Percentiles rank a stretch among this genome's conserved stretches.
Conservation (phyloP, 129 eudicot genomes). For the Tagetes patula region DNA sequence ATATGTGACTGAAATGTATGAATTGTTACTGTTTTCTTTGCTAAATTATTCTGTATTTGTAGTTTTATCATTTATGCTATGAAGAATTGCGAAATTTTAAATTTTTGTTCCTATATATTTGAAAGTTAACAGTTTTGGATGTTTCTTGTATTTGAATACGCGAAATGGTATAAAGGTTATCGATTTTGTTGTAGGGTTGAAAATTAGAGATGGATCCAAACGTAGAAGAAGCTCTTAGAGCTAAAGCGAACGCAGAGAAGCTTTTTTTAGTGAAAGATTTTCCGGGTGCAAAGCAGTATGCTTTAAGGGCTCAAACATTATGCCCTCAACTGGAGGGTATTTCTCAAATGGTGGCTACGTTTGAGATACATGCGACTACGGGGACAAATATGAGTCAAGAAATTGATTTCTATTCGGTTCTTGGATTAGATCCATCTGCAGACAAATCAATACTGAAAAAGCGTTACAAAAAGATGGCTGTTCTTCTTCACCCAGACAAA, state of each 20-base stretch:
- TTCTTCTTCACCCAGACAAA: conserved; percentile 89
- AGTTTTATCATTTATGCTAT: background rate
- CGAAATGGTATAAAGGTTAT: background rate
- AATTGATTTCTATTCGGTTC: conserved; percentile 71
- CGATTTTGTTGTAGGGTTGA: conserved; percentile 36
- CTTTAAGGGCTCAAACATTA: conserved; percentile 71
- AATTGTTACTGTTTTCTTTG: conserved; percentile 1
- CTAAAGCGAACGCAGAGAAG: conserved; percentile 80
- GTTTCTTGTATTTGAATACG: background rate
- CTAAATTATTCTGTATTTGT: conserved; percentile 7
- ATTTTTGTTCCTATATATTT: background rate
- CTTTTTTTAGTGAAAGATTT: conserved; percentile 62
- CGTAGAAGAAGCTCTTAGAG: conserved; percentile 74
- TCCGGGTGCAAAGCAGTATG: conserved; percentile 67
- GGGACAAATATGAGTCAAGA: conserved; percentile 58
- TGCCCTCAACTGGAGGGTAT: conserved; percentile 87
- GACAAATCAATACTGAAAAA: conserved; percentile 60
- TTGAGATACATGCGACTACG: conserved; percentile 65
- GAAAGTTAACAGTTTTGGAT: background rate
- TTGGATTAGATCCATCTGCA: conserved; percentile 72
- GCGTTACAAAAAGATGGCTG: conserved; percentile 85
- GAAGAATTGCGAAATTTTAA: background rate
- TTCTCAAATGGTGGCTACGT: conserved; percentile 91
- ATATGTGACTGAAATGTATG: background rate
- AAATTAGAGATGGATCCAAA: conserved; percentile 60